These are phyloP conservation scores for Gymnopilus dilepis DNA, from an alignment of 768 basidiomycete genomes.

Conservation along the genomic window DNA sequence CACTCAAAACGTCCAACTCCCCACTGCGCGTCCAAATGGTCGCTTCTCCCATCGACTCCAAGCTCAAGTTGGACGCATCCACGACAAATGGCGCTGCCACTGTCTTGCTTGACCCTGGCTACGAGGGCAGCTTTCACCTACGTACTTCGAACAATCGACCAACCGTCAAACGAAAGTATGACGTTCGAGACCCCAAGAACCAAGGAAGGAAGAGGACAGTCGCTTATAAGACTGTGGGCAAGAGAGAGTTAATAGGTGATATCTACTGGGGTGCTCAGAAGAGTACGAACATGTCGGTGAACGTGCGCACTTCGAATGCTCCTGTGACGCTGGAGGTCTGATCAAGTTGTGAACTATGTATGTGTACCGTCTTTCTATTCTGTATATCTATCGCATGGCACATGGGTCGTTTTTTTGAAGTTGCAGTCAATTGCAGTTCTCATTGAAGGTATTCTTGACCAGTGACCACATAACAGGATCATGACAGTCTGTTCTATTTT, in stretches of 20 bases:
- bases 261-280: constrained; percentile 7
- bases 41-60: constrained; percentile 38
- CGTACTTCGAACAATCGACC: constrained; percentile 14
- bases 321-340: not conserved
- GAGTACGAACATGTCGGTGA: too few relatives aligned
- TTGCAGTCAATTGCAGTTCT: not conserved
- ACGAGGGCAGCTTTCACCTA: constrained; percentile 42
- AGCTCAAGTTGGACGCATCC: constrained; percentile 31
- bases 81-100: constrained; percentile 42
- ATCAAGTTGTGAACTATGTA: too few relatives aligned
- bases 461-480: too few relatives aligned
- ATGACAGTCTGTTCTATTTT: not conserved
- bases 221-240: not conserved
- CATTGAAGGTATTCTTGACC: too few relatives aligned
- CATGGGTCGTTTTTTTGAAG: not conserved
- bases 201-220: constrained; percentile 27
- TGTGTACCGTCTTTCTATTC: not conserved
- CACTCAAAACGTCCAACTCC: constrained; percentile 38
- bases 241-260: not conserved
- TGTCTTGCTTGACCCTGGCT: constrained; percentile 39
- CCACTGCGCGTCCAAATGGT: constrained; percentile 35
- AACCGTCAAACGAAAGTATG: constrained; percentile 1
- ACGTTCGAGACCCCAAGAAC: constrained; percentile 31
- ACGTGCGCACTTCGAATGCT: not conserved
- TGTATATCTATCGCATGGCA: not conserved